Evolutionary conservation across 768 basidiomycete genomes (phyloP).

Genomic region (Xerocomus brunneocitrinus): DNA sequence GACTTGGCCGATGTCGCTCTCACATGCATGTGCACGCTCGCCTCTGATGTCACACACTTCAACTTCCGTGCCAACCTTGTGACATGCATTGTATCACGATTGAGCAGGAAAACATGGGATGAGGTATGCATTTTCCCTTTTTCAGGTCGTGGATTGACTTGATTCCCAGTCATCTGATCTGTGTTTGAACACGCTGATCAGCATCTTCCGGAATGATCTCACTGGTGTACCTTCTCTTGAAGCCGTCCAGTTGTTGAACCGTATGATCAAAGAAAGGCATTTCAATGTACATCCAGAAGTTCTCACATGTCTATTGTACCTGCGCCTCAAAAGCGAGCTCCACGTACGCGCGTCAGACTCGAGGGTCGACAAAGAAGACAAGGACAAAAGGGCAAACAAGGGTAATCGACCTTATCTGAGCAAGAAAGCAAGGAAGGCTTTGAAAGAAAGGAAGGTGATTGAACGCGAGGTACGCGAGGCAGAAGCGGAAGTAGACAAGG

Average conservation of each 20-base stretch:
- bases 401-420: constrained; percentile 73
- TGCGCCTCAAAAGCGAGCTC: constrained; percentile 86
- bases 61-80: constrained; percentile 94
- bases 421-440: constrained; percentile 83
- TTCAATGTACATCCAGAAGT: constrained; percentile 90
- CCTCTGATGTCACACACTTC: constrained; percentile 87
- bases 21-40: constrained; percentile 82
- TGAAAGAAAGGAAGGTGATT: constrained; percentile 87
- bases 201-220: constrained; percentile 77
- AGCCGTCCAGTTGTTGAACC: constrained; percentile 82
- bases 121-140: constrained; percentile 47
- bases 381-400: constrained; percentile 41
- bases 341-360: constrained; percentile 73
- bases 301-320: constrained; percentile 74
- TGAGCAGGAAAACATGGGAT: constrained; percentile 89
- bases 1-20: constrained; percentile 67
- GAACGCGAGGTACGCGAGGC: constrained; percentile 92
- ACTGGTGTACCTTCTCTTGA: constrained; percentile 83
- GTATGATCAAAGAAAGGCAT: constrained; percentile 92
- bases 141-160: constrained; percentile 5
- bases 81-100: constrained; percentile 73
- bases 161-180: constrained; percentile 69
- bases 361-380: constrained; percentile 52
- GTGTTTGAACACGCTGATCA: constrained; percentile 76
- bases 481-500: constrained; percentile 88